Evolutionary conservation across 179 eudicot species (phyloP).

Genomic region (Spergularia azorica): DNA sequence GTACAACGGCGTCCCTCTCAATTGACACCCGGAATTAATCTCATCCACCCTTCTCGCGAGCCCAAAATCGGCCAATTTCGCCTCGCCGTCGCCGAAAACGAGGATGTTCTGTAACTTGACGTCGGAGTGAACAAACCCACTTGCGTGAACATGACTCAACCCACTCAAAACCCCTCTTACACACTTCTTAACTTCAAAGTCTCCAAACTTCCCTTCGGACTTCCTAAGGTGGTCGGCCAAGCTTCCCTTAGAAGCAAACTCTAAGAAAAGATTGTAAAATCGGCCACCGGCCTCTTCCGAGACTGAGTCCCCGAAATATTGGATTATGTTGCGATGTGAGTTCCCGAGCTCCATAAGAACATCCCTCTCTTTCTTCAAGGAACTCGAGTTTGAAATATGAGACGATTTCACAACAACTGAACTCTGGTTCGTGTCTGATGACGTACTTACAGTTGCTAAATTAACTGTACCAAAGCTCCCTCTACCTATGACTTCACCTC

Average conservation of each 20-base stretch:
- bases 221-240: constrained; percentile 48
- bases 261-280: constrained; percentile 60
- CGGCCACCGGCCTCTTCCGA: constrained; percentile 46
- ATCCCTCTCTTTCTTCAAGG: constrained; percentile 50
- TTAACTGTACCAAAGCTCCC: constrained; percentile 77
- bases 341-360: constrained; percentile 43
- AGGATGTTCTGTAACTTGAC: constrained; percentile 69
- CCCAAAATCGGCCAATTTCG: constrained; percentile 78
- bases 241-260: constrained; percentile 62
- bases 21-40: constrained; percentile 26
- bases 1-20: constrained; percentile 80
- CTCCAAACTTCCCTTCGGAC: constrained; percentile 34
- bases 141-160: constrained; percentile 44
- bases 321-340: constrained; percentile 44
- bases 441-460: constrained; percentile 47
- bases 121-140: constrained; percentile 73
- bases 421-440: constrained; percentile 18
- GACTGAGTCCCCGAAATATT: constrained; percentile 41
- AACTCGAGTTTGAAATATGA: constrained; percentile 31
- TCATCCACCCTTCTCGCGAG: constrained; percentile 43
- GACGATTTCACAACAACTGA: constrained; percentile 63
- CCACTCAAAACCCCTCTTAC: constrained; percentile 56
- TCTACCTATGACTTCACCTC: constrained; percentile 59
- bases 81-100: constrained; percentile 32
- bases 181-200: constrained; percentile 38